Evolutionary conservation across 2,329 filamentous ascomycete genomes (phyloP).

Genomic region (Aplosporella prunicola): DNA sequence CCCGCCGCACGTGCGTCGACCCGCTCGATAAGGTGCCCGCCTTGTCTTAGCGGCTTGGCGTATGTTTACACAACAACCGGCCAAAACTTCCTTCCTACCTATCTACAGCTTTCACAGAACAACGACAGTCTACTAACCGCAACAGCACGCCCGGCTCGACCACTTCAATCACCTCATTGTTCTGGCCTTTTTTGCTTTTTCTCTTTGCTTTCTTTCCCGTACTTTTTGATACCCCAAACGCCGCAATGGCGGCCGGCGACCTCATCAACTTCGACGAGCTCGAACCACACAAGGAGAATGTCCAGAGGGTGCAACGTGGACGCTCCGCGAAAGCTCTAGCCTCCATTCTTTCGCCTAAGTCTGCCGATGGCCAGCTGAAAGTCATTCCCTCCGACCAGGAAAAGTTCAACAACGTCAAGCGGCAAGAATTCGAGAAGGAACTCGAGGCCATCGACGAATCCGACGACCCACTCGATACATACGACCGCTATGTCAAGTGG

Average conservation of each 20-base stretch:
- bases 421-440: slow-evolving; percentile 80
- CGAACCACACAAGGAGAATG: slow-evolving; percentile 96
- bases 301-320: slow-evolving; percentile 80
- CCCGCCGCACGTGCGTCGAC: too few relatives aligned
- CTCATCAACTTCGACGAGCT: slow-evolving; percentile 73
- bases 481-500: slow-evolving; percentile 95
- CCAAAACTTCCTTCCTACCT: neutral
- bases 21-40: too few relatives aligned
- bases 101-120: neutral
- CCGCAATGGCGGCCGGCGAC: slow-evolving; percentile 35
- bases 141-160: neutral
- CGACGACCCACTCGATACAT: slow-evolving; percentile 91
- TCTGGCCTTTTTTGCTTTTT: too few relatives aligned
- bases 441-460: slow-evolving; percentile 69
- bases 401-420: slow-evolving; percentile 64
- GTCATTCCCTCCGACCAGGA: slow-evolving; percentile 54
- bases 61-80: slow-evolving; percentile 1
- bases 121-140: slow-evolving; percentile 2
- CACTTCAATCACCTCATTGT: neutral
- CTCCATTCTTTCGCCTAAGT: slow-evolving; percentile 61
- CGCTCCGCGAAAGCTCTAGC: slow-evolving; percentile 84
- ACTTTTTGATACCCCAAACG: slow-evolving; percentile 7
- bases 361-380: slow-evolving; percentile 38
- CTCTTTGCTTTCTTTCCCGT: neutral
- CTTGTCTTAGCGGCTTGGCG: slow-evolving; percentile 7